These are phyloP conservation scores for Jamesozyma spencerorum DNA, from an alignment of 805 yeast species.

Conservation along the genomic window DNA sequence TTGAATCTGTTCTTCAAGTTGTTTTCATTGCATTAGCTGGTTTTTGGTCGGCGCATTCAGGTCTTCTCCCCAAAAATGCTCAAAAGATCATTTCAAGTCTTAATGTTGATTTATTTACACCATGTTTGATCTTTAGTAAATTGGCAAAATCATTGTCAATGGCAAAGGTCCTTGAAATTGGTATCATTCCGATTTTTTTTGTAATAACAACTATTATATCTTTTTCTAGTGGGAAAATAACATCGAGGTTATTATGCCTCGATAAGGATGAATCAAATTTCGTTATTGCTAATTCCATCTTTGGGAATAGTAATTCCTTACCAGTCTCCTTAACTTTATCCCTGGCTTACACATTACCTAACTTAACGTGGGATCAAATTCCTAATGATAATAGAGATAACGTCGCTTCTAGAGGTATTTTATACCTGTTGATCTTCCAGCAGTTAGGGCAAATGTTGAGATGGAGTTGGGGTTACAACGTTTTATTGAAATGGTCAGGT, in stretches of 20 bases:
- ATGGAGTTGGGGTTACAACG: conserved; percentile 85
- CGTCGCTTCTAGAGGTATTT: conserved; percentile 69
- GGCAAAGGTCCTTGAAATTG: conserved; percentile 67
- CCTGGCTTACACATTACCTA: conserved; percentile 65
- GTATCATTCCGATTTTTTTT: conserved; percentile 76
- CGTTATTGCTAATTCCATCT: conserved; percentile 94
- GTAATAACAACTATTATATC: conserved; percentile 78
- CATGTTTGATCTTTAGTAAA: conserved; percentile 86
- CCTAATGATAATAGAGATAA: conserved; percentile 57
- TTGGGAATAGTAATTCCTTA: conserved; percentile 89
- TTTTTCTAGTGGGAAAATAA: conserved; percentile 47
- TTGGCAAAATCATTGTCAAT: conserved; percentile 59
- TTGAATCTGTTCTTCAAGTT: conserved; percentile 87
- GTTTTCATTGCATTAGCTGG: conserved; percentile 82
- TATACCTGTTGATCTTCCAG: conserved; percentile 66
- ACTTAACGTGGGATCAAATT: conserved; percentile 65
- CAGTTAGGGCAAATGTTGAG: conserved; percentile 75
- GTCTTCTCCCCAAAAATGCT: conserved; percentile 59
- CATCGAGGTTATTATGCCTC: conserved; percentile 45
- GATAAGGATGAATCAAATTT: conserved; percentile 76
- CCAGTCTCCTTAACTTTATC: conserved; percentile 88
- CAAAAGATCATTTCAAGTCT: conserved; percentile 68
- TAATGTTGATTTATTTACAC: conserved; percentile 89
- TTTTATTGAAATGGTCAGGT: conserved; percentile 43
- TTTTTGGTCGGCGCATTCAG: conserved; percentile 68